Base-by-base conservation (phyloP, 1,284 basidiomycete genomes). In the Pyrrhoderma noxium region DNA sequence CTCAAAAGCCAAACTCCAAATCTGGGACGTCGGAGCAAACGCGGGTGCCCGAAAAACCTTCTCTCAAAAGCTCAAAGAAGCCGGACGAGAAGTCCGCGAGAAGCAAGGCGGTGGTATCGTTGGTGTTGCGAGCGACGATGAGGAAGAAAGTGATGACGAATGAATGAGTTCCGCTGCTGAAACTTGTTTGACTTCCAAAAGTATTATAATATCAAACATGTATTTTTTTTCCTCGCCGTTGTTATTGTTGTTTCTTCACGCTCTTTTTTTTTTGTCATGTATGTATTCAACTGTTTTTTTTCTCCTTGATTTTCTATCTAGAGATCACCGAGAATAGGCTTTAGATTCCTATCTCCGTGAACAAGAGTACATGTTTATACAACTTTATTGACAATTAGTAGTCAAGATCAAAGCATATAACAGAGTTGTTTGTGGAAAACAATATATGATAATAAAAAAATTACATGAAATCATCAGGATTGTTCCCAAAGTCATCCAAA, bases 11-110 rank as follows among this genome's bases (percentile, higher is more conserved):
- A 91, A 87, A 60, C 67, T 99, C 3, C 93, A 98, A 64, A 77
- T 99, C 8, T 99, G 96, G 93, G 94, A 99, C 60, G 77, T 92
- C 34, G 87, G 82, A 13, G 76, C 83, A 3, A 93, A 89, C 61
- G 68, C 74, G 14, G 86, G 87, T 22, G 89, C 79, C 3, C 73
- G 90, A 46, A 92, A 89, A 64, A 81, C 83, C 1, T 90, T 95
- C 55, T 80, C 79, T 0, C 66, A 76, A 7, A 88, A 93, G 63
- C 67, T 94, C 23, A 74, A 76, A 18, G 76, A 79, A 56, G 80
- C 83, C 8, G 89, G 91, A 1, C 75, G 75, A 57, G 73, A 72
- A 18, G 58, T 91, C 40, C 79, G 73, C 61, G 84, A 88, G 61
- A 83, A 76, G 57, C 76, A 76, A 48, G 72, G 74, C 21, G 80